Conservation (phyloP, 495 filamentous ascomycete genomes). For the Trichoderma virens region DNA sequence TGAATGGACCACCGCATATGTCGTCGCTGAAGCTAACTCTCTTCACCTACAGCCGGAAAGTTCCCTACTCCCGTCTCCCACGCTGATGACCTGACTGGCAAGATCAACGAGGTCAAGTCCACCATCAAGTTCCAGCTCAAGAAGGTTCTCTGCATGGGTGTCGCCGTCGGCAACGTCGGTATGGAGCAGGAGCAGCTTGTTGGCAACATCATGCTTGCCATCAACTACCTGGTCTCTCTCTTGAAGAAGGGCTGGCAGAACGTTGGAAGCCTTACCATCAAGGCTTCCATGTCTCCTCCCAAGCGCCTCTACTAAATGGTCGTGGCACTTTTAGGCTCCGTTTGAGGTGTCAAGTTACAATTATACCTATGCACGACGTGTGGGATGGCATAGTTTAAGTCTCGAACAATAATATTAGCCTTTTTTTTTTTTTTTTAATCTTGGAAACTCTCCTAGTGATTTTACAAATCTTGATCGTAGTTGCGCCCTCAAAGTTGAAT, state of each 20-base stretch:
- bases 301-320: conserved; percentile 80
- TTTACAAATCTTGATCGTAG: too few relatives aligned
- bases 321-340: not conserved
- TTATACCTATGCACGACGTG: not conserved
- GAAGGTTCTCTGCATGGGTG: conserved; percentile 99
- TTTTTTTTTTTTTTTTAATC: conserved; percentile 11
- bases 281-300: conserved; percentile 97
- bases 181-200: conserved; percentile 96
- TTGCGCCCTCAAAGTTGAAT: not conserved
- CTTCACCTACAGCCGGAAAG: conserved; percentile 67
- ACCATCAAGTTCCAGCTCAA: conserved; percentile 99
- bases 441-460: too few relatives aligned
- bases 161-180: conserved; percentile 94
- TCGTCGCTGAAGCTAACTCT: conserved; percentile 6
- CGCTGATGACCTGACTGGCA: conserved; percentile 80
- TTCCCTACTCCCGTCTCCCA: conserved; percentile 98
- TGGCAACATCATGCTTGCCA: conserved; percentile 89
- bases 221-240: conserved; percentile 98
- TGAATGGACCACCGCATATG: not conserved
- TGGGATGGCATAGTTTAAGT: not conserved
- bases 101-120: conserved; percentile 98
- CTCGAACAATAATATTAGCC: conserved; percentile 4
- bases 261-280: conserved; percentile 97
- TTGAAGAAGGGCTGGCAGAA: conserved; percentile 99
- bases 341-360: not conserved